Base-by-base conservation (phyloP, 257 asterid species). In the Hygrophila difformis region DNA sequence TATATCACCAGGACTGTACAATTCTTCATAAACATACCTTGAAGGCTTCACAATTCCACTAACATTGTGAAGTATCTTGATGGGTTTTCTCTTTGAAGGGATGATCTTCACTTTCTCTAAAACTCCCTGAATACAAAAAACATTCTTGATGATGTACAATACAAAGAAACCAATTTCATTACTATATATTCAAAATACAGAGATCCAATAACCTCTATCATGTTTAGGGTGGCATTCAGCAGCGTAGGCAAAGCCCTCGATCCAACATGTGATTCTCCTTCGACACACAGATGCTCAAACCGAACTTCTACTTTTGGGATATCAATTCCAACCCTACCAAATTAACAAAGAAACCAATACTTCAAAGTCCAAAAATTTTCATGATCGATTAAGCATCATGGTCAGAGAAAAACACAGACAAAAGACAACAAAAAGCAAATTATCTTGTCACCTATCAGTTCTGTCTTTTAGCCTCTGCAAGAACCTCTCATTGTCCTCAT, bases 201-300 rank as follows among this genome's bases (percentile, higher is more conserved):
- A 24, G 29, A 24, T 24, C 7, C 29, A 24, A 24, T 7, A 24
- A 24, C 29, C 29, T 24, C 29, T 24, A 24, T 24, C 8, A 69
- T 52, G 48, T 72, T 72, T 20, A 72, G 46, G 10, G 68, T 57
- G 43, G 73, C 53, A 49, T 72, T 72, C 22, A 66, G 47, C 31
- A 72, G 58, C 53, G 79, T 72, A 45, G 79, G 79, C 44, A 72
- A 73, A 9, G 79, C 79, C 39, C 79, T 68, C 41, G 67, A 64
- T 26, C 79, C 76, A 26, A 47, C 67, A 49, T 63, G 61, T 24
- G 73, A 75, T 49, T 72, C 73, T 56, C 79, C 76, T 72, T 72
- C 73, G 52, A 72, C 50, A 1, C 72, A 72, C 33, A 72, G 54
- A 48, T 68, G 50, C 61, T 72, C 72, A 29, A 60, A 72, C 54